Conservation (phyloP, 257 asterid species). For the Ocimum tenuiflorum region DNA sequence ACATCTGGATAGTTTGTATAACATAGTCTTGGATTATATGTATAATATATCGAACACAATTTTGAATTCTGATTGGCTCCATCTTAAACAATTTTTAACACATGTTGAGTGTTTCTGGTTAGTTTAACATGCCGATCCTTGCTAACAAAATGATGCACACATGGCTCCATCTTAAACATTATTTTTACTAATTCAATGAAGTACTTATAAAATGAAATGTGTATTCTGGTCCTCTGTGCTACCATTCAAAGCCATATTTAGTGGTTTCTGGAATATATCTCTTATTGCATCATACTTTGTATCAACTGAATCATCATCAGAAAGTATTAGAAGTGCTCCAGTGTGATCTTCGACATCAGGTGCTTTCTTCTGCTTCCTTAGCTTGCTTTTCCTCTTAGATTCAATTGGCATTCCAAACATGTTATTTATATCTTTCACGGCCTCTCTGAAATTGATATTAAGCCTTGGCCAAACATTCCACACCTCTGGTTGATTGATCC, state of each 20-base stretch:
- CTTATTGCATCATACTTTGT: constrained; percentile 7
- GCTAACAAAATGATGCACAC: no score
- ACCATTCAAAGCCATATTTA: constrained; percentile 3
- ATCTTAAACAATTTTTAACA: no score
- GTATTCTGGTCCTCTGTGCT: no score
- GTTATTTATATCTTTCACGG: constrained; percentile 83
- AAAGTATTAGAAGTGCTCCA: constrained; percentile 42
- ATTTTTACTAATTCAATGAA: no score
- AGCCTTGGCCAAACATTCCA: constrained; percentile 95
- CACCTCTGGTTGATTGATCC: constrained; percentile 84
- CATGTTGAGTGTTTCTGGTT: no score
- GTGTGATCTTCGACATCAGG: constrained; percentile 26
- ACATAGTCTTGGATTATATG: no score
- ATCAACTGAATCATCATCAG: constrained; percentile 40
- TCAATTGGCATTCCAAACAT: constrained; percentile 96
- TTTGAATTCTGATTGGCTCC: no score
- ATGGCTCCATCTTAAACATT: no score
- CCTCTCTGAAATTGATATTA: constrained; percentile 85
- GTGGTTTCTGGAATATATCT: constrained; percentile 15
- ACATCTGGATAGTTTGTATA: no score
- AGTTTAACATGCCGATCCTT: no score
- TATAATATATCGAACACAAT: no score
- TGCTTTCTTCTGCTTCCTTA: constrained; percentile 41
- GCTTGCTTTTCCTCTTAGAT: constrained; percentile 62
- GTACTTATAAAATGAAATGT: no score